Percentiles rank a stretch among this genome's conserved stretches.
phyloP scores from a whole-genome alignment of 768 basidiomycete species.

The Agrocybe praecox region DNA sequence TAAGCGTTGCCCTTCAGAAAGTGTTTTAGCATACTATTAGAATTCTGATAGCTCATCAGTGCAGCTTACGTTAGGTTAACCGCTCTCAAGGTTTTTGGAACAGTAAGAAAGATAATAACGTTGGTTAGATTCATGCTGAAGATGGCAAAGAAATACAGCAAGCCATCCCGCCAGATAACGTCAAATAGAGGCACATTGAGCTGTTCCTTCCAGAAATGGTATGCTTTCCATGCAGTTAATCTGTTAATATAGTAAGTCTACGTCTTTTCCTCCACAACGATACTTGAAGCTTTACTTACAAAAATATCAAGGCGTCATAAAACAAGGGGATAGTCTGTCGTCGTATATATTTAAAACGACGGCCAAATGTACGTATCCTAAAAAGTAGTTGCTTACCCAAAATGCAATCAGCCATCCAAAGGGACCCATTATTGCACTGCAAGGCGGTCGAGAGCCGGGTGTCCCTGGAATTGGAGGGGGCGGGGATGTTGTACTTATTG shows the following conservation, averaged over 20 bases:
- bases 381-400: constrained; percentile 17
- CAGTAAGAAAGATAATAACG: constrained; percentile 22
- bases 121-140: constrained; percentile 26
- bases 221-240: constrained; percentile 16
- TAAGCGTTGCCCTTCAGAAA: not conserved
- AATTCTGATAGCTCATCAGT: not conserved
- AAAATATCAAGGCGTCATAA: constrained; percentile 21
- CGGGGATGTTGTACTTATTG: constrained; percentile 18
- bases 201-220: constrained; percentile 8
- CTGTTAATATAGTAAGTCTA: not conserved
- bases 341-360: not conserved
- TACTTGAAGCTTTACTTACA: constrained; percentile 3
- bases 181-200: constrained; percentile 8
- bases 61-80: constrained; percentile 23
- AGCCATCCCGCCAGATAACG: constrained; percentile 21
- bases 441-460: constrained; percentile 17
- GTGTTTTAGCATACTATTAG: not conserved
- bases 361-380: not conserved
- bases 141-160: constrained; percentile 27
- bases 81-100: constrained; percentile 13
- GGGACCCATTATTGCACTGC: constrained; percentile 21
- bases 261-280: not conserved
- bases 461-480: constrained; percentile 11
- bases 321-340: constrained; percentile 16
- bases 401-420: constrained; percentile 22